Conservation (phyloP, 331 rosid species). For the Dryas integrifolia region DNA sequence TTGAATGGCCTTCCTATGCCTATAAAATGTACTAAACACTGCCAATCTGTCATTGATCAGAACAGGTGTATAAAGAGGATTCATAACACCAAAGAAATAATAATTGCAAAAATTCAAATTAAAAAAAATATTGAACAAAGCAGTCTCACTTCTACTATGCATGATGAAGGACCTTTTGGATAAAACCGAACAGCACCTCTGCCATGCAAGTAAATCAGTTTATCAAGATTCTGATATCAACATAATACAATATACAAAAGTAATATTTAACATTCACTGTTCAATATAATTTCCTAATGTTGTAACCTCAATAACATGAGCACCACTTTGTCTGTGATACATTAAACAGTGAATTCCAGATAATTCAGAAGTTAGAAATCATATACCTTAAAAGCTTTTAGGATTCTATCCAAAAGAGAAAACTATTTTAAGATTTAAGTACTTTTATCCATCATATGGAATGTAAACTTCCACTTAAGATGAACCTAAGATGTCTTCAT, state of each 20-base stretch:
- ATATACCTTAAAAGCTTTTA: neutral
- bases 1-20: conserved; percentile 11
- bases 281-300: neutral
- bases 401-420: too few relatives aligned
- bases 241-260: neutral
- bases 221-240: conserved; percentile 27
- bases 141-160: conserved; percentile 74
- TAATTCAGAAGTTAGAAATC: neutral
- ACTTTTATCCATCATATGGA: neutral
- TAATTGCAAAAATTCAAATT: conserved; percentile 9
- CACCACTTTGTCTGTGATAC: neutral
- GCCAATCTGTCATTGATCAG: conserved; percentile 2
- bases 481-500: neutral
- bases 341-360: neutral
- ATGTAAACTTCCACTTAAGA: neutral
- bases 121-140: conserved; percentile 6
- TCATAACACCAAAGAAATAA: neutral
- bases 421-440: neutral
- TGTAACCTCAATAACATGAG: neutral
- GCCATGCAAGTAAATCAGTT: conserved; percentile 41
- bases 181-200: conserved; percentile 96
- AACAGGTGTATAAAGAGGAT: neutral
- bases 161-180: conserved; percentile 84
- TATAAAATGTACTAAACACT: neutral
- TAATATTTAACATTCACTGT: neutral